Percentiles rank a stretch among this genome's conserved stretches.
Conservation (phyloP, 1,284 basidiomycete genomes). For the Earliella scabrosa region DNA sequence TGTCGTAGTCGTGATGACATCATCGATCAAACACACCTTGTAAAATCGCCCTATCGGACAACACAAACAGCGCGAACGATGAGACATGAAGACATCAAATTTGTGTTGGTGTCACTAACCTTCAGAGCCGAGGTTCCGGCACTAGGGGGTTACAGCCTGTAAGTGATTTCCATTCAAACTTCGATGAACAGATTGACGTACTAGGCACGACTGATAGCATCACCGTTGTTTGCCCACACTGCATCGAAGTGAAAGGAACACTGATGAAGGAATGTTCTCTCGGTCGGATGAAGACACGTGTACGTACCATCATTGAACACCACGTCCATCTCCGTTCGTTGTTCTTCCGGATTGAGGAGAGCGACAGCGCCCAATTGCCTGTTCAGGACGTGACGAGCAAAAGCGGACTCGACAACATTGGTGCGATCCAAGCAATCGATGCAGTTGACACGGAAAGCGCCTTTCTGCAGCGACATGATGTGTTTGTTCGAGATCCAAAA, state of each 20-base stretch:
- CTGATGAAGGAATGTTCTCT: constrained; percentile 89
- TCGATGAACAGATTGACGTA: constrained; percentile 44
- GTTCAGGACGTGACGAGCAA: constrained; percentile 82
- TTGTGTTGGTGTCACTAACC: too few species aligned
- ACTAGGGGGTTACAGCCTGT: constrained; percentile 42
- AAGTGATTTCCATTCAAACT: constrained; percentile 13
- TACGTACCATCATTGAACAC: constrained; percentile 85
- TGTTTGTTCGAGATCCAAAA: constrained; percentile 82
- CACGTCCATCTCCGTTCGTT: constrained; percentile 67
- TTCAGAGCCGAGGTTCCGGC: constrained; percentile 93
- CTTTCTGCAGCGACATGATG: constrained; percentile 81
- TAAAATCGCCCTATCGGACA: constrained; percentile 83
- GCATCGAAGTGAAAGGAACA: constrained; percentile 61
- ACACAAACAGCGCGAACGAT: constrained; percentile 7
- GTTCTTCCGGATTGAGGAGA: constrained; percentile 53
- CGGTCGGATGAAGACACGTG: background rate
- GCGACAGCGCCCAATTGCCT: constrained; percentile 85
- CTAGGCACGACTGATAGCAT: constrained; percentile 88
- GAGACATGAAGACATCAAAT: background rate
- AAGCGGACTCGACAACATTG: constrained; percentile 92
- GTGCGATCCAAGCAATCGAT: constrained; percentile 94
- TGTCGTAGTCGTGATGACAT: background rate
- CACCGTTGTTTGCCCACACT: constrained; percentile 98
- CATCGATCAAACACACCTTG: constrained; percentile 52
- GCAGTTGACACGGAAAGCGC: constrained; percentile 88